These are phyloP conservation scores for Nadsonia starkeyi-henricii DNA, from an alignment of 1,139 yeast species.

Conservation along the genomic window DNA sequence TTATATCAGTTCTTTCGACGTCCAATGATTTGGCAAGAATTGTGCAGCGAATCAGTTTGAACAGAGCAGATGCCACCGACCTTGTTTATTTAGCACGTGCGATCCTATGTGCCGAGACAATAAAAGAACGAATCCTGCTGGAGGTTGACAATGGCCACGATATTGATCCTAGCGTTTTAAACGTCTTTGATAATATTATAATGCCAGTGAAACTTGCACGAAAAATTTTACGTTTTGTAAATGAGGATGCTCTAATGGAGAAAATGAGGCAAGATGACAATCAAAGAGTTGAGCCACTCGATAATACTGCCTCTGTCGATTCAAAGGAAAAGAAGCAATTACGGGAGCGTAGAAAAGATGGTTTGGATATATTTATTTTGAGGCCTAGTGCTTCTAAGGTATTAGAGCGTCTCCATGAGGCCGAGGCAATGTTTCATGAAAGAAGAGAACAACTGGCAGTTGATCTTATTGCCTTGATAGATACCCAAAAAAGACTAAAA, in stretches of 20 bases:
- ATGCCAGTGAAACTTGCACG: constrained; percentile 8
- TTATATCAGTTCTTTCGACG: constrained; percentile 20
- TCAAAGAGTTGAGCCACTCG: background rate
- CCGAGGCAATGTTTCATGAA: constrained; percentile 12
- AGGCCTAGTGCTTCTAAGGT: constrained; percentile 13
- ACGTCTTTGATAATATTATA: background rate
- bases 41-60: constrained; percentile 36
- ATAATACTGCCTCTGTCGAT: constrained; percentile 1
- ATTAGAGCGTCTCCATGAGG: constrained; percentile 15
- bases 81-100: constrained; percentile 32
- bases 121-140: constrained; percentile 9
- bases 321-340: constrained; percentile 1
- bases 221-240: constrained; percentile 9
- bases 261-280: constrained; percentile 7
- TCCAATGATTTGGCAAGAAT: constrained; percentile 41
- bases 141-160: constrained; percentile 7
- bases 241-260: constrained; percentile 9
- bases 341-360: constrained; percentile 10
- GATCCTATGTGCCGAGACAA: constrained; percentile 18
- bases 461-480: constrained; percentile 10
- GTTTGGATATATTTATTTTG: constrained; percentile 12
- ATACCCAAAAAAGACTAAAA: constrained; percentile 10
- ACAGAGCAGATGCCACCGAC: constrained; percentile 33
- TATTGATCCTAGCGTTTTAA: constrained; percentile 8
- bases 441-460: constrained; percentile 13